Conservation (phyloP, 306 rosid genomes). For the peach (Prunus persica) region Prunus_persica_NCBIv2 NC_034011.1:24425001-24425500, state of each 20-base stretch:
- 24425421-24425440: conserved; percentile 42
- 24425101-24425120: conserved; percentile 35
- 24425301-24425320: conserved; percentile 14
- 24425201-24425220: conserved; percentile 55
- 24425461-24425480: conserved; percentile 46
- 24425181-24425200: conserved; percentile 39
- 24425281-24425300: conserved; percentile 21
- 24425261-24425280: conserved; percentile 25
- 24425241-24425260: conserved; percentile 18
- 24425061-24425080: conserved; percentile 56
- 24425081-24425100: conserved; percentile 50
- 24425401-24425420: conserved; percentile 34
- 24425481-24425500: conserved; percentile 40
- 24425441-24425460: conserved; percentile 49
- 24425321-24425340: conserved; percentile 24
- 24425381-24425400: conserved; percentile 26
- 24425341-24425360: conserved; percentile 29
- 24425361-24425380: conserved; percentile 28
- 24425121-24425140: conserved; percentile 31
- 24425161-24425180: conserved; percentile 48
- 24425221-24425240: conserved; percentile 43
- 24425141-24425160: conserved; percentile 16
- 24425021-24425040: conserved; percentile 43
- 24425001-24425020: conserved; percentile 41
- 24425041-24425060: conserved; percentile 57